Base-by-base conservation (phyloP, 805 yeast species). In the Ogataea nitratoaversa region DNA sequence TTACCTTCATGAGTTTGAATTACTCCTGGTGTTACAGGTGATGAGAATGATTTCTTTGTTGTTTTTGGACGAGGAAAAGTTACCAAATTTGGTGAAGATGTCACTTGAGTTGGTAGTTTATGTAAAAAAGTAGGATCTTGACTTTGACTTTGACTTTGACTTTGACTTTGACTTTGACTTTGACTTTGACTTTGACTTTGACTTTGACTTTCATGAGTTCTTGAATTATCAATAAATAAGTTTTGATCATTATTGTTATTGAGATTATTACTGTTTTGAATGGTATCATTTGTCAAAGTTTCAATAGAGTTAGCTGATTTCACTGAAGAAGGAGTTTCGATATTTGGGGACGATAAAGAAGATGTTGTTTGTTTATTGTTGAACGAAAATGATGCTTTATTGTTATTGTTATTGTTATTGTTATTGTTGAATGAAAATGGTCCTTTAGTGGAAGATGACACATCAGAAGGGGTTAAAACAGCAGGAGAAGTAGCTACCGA, bases 21-120 rank as follows among this genome's bases (percentile, higher is more conserved):
- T 5, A 46, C 36, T 8, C 36, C 23, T 11, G 50, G 48, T 33
- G 40, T 36, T 9, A 38, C 31, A 3, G 47, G 42, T 5, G 49
- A 38, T 14, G 38, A 31, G 14, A 37, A 24, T 6, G 19, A 59
- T 59, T 36, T 60, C 48, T 41, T 49, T 48, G 30, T 63, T 58
- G 2, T 59, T 60, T 40, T 50, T 51, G 40, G 60, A 51, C 32
- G 37, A 51, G 34, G 58, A 60, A 44, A 52, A 53, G 13, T 68
- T 54, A 62, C 50, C n/a, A 56, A 50, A 33, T 51, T 46, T 34
- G 57, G 58, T 32, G 37, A 44, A 25, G 50, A 52, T 24, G 30
- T 41, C 28, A 41, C 38, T 40, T 53, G 41, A 12, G 53, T 37
- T n/a, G 30, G 46, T 17, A 20, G 19, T 23, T 22, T 34, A 6